Evolutionary conservation across 108 stramenopile genomes (phyloP).

Genomic region (Aurantiochytrium sp.): DNA sequence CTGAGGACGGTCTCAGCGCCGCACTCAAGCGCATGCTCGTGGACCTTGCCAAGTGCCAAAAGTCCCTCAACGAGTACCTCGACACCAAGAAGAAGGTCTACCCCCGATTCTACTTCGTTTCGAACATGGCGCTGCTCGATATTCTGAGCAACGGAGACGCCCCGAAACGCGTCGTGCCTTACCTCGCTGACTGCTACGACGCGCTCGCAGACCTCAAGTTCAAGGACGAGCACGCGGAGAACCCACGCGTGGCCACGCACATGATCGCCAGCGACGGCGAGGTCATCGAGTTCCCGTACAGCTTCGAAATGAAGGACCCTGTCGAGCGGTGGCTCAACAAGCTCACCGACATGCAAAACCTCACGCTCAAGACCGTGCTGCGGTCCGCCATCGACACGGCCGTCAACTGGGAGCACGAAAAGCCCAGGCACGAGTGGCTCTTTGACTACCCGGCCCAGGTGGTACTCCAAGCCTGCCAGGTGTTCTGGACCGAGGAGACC

Average conservation of each 20-base stretch:
- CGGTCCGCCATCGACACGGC: constrained; percentile 73
- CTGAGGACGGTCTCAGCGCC: constrained; percentile 69
- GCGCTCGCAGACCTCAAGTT: constrained; percentile 70
- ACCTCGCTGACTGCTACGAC: constrained; percentile 85
- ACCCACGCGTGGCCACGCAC: constrained; percentile 54
- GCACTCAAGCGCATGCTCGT: constrained; percentile 69
- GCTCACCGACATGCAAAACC: constrained; percentile 71
- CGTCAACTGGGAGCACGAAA: constrained; percentile 79
- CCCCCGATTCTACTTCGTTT: constrained; percentile 85
- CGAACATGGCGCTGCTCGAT: constrained; percentile 75
- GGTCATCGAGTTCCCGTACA: constrained; percentile 56
- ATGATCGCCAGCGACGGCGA: constrained; percentile 85
- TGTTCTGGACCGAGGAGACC: constrained; percentile 89
- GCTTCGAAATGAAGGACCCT: constrained; percentile 75
- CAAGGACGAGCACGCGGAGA: constrained; percentile 58
- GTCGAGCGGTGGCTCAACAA: constrained; percentile 79
- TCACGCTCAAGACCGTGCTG: constrained; percentile 69
- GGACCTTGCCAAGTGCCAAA: constrained; percentile 80
- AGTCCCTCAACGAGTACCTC: constrained; percentile 81
- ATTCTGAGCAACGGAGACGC: constrained; percentile 85
- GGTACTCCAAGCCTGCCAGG: constrained; percentile 77
- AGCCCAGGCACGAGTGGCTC: constrained; percentile 79
- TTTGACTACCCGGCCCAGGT: constrained; percentile 82
- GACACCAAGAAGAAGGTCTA: constrained; percentile 89
- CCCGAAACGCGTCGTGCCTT: constrained; percentile 79